Conservation (phyloP, 306 rosid genomes). For the Cotoneaster glaucophyllus region DNA sequence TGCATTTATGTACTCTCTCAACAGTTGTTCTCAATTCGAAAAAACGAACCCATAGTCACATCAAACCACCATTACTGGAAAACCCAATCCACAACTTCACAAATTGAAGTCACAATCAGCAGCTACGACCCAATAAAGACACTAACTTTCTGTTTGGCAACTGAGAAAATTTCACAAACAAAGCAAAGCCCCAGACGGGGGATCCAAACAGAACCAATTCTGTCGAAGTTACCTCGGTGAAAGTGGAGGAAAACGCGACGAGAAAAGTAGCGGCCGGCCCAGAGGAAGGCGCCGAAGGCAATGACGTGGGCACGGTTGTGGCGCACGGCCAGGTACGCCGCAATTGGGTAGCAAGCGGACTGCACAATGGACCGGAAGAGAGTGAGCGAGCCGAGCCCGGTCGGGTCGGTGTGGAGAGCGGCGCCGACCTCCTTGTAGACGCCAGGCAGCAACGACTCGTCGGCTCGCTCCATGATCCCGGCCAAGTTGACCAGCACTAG, state of each 20-base stretch:
- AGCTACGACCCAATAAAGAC: background rate
- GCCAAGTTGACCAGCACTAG: conserved; percentile 80
- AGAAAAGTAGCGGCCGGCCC: conserved; percentile 91
- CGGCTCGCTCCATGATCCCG: conserved; percentile 88
- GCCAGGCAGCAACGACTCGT: conserved; percentile 73
- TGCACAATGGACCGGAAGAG: conserved; percentile 78
- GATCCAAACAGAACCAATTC: background rate
- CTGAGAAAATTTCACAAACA: background rate
- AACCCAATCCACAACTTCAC: background rate
- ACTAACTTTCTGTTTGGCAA: background rate
- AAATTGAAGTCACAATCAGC: background rate
- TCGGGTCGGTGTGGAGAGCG: conserved; percentile 85
- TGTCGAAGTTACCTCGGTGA: conserved; percentile 46
- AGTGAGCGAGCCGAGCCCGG: conserved; percentile 76
- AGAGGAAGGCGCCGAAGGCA: conserved; percentile 80
- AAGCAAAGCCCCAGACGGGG: background rate
- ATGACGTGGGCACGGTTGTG: conserved; percentile 85
- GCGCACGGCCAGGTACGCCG: conserved; percentile 65
- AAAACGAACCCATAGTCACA: background rate
- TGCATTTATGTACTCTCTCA: background rate
- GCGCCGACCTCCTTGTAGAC: conserved; percentile 87
- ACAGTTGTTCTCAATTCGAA: background rate
- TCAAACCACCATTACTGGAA: background rate
- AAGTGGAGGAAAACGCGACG: conserved; percentile 80
- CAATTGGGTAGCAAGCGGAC: conserved; percentile 68